Evolutionary conservation across 805 yeast species (phyloP), one percentile per base, ranked within the genome.

Genomic region (Yamadazyma akitaensis): DNA sequence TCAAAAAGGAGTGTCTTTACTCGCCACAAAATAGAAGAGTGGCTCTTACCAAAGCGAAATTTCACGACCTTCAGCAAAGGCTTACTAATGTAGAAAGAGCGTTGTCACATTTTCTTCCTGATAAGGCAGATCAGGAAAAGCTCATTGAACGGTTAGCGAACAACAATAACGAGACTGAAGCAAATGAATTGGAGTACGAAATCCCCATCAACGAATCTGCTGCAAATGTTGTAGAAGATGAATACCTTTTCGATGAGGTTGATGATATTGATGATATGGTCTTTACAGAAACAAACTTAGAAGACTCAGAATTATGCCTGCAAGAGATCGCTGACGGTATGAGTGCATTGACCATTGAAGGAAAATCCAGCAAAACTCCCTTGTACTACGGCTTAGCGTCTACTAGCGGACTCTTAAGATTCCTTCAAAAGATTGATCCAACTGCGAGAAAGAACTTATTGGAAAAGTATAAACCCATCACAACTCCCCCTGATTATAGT

Each of bases 271-370:
- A 43, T 24, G 41, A 46, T 18, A 30, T 49, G 30, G 43, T 39
- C 14, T 44, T 42, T 43, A 30, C 18, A 4, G 51, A 47, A 32
- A 37, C 34, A n/a, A 44, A 41, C 31, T 13, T 14, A 5, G 43
- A 39, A 12, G 14, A 25, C 7, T 3, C 19, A 7, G 33, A 36
- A 7, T n/a, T 19, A 24, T 8, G 25, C 13, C 25, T 11, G 38
- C 37, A 32, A 21, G 31, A 38, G 19, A 42, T 42, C 26, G 30
- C 34, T 31, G 53, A 48, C 35, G 53, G 56, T 10, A 50, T 50
- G 52, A 44, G 56, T 21, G 54, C 53, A 1, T 32, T 51, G 25
- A 37, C 49, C 7, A 44, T 45, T 21, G 55, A 37, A 14, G 40
- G 38, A 11, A 32, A 24, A 9, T 32, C 30, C 18, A 18, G 19